phyloP scores from a whole-genome alignment of 2,329 filamentous ascomycete genomes.

The Graphilbum fragrans region DNA sequence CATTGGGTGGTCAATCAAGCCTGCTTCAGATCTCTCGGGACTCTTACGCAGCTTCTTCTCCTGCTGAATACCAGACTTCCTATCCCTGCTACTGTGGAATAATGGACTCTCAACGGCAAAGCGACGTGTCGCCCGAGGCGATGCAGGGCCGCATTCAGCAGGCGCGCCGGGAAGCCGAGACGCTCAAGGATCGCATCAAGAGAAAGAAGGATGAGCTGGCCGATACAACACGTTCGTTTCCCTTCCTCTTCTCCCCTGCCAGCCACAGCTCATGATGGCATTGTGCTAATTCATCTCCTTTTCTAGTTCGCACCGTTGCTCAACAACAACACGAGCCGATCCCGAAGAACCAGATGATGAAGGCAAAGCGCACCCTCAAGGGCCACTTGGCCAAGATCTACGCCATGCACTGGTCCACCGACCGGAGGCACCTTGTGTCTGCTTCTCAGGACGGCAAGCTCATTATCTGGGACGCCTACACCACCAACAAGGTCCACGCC shows the following conservation, averaged over 20 bases:
- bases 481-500: constrained; percentile 98
- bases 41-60: constrained; percentile 5
- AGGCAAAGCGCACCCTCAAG: constrained; percentile 91
- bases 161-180: constrained; percentile 94
- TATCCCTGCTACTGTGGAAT: too few species aligned
- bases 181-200: constrained; percentile 97
- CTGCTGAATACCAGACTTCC: constrained; percentile 6
- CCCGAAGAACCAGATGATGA: constrained; percentile 87
- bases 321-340: constrained; percentile 86
- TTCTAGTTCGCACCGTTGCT: constrained; percentile 76
- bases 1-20: not conserved
- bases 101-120: constrained; percentile 46
- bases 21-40: not conserved
- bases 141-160: constrained; percentile 92
- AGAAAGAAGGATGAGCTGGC: constrained; percentile 99
- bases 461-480: constrained; percentile 99
- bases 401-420: constrained; percentile 99
- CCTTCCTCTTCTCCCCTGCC: not conserved
- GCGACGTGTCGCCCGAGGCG: constrained; percentile 56
- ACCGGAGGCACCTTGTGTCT: constrained; percentile 91
- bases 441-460: constrained; percentile 98
- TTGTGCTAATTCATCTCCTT: constrained; percentile 8
- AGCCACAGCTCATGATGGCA: not conserved
- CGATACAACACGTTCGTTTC: constrained; percentile 69
- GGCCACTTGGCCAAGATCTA: constrained; percentile 99